Evolutionary conservation across 352 stramenopile species (phyloP).

Genomic region (Plasmopara muralis): DNA sequence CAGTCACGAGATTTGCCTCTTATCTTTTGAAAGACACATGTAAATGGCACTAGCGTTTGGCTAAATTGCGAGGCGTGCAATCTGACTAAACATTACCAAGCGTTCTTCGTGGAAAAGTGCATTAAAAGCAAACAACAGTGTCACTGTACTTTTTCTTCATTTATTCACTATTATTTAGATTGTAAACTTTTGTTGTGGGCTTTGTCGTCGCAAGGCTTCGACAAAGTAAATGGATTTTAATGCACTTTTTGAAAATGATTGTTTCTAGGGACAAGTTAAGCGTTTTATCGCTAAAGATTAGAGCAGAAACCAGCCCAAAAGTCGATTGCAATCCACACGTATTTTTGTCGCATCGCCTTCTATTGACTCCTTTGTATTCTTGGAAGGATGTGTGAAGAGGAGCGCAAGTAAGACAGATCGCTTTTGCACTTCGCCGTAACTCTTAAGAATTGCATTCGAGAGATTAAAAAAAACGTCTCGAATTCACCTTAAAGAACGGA

Average conservation of each 20-base stretch:
- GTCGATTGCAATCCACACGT: slow-evolving; percentile 8
- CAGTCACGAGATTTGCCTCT: slow-evolving; percentile 22
- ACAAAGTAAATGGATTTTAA: slow-evolving; percentile 56
- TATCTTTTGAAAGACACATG: slow-evolving; percentile 27
- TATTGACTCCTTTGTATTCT: slow-evolving; percentile 5
- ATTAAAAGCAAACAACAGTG: slow-evolving; percentile 63
- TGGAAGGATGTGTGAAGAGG: slow-evolving; percentile 33
- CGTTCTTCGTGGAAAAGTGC: slow-evolving; percentile 47
- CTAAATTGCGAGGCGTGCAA: slow-evolving; percentile 49
- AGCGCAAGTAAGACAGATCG: slow-evolving; percentile 49
- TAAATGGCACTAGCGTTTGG: slow-evolving; percentile 43
- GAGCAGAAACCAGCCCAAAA: slow-evolving; percentile 22
- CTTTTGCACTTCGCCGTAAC: no score
- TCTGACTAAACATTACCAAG: slow-evolving; percentile 60
- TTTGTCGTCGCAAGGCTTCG: slow-evolving; percentile 33
- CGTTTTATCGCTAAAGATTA: slow-evolving; percentile 15
- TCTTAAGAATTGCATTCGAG: no score
- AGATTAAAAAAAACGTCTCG: no score
- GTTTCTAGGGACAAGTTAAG: neutral
- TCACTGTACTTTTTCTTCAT: slow-evolving; percentile 49
- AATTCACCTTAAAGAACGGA: no score
- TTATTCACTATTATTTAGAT: slow-evolving; percentile 39
- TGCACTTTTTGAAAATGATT: slow-evolving; percentile 4
- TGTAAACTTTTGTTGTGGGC: slow-evolving; percentile 19
- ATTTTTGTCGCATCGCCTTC: slow-evolving; percentile 17